Conservation (phyloP, 208 protist genomes). For the Trypanosomatidae sp. region DNA sequence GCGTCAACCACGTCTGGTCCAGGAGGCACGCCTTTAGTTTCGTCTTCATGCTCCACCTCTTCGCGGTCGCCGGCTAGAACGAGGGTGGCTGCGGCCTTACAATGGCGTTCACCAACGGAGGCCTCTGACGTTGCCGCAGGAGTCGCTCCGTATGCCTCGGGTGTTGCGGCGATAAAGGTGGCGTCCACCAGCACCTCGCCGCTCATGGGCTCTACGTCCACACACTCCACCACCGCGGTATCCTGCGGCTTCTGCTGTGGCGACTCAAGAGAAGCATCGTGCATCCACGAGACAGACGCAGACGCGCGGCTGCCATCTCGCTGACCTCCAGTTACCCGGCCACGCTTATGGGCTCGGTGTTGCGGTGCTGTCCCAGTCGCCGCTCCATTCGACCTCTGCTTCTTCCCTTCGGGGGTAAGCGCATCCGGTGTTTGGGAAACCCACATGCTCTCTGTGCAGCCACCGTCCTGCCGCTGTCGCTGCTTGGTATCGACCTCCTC, state of each 20-base stretch:
- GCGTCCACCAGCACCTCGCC: slow-evolving; percentile 9
- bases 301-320: neutral
- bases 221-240: neutral
- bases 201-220: neutral
- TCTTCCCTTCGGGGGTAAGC: neutral
- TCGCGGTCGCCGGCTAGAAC: neutral
- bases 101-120: neutral
- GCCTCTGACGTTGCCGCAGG: neutral
- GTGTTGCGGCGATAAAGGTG: slow-evolving; percentile 6
- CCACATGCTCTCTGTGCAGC: neutral
- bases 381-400: neutral
- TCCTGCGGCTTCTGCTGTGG: neutral
- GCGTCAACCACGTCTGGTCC: neutral
- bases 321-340: neutral
- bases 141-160: neutral
- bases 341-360: neutral
- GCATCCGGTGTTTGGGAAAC: neutral
- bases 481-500: neutral
- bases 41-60: neutral
- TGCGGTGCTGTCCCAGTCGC: neutral
- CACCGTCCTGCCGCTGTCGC: neutral
- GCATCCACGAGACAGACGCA: neutral
- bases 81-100: neutral
- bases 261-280: slow-evolving; percentile 4
- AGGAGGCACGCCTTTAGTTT: neutral